Conservation (phyloP, 352 stramenopile species). For the Globisporangium cylindrosporum region DNA sequence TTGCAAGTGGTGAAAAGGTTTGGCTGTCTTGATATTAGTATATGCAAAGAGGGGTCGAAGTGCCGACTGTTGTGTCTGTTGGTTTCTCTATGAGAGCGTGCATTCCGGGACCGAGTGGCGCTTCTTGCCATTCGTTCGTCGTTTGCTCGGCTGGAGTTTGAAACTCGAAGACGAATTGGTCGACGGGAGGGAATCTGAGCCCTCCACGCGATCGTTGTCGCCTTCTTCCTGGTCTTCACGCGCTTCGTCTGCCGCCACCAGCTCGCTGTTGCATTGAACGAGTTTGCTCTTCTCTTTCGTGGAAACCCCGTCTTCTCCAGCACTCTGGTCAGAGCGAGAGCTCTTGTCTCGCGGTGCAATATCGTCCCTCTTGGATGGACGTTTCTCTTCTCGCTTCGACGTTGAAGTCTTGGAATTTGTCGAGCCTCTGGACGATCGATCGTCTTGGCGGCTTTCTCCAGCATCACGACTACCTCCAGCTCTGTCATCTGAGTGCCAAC, state of each 20-base stretch:
- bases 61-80: neutral
- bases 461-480: slow-evolving; percentile 13
- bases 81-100: slow-evolving; percentile 27
- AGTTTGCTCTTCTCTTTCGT: slow-evolving; percentile 5
- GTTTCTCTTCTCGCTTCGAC: neutral
- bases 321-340: neutral
- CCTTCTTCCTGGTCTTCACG: slow-evolving; percentile 5
- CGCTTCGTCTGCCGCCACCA: neutral
- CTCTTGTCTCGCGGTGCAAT: neutral
- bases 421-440: neutral
- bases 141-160: slow-evolving; percentile 44
- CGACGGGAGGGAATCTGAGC: neutral
- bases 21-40: neutral
- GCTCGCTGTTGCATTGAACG: neutral
- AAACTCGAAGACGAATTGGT: neutral
- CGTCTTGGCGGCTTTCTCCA: neutral
- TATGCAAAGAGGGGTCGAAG: neutral
- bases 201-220: neutral
- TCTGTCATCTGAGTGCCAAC: slow-evolving; percentile 6
- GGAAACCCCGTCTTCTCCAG: neutral
- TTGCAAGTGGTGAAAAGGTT: neutral
- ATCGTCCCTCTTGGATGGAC: neutral
- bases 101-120: slow-evolving; percentile 30
- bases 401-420: neutral
- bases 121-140: slow-evolving; percentile 73